Percentiles rank a stretch among this genome's conserved stretches.
Evolutionary conservation across 257 asterid species (phyloP).

Genomic region (Orobanche coerulescens): DNA sequence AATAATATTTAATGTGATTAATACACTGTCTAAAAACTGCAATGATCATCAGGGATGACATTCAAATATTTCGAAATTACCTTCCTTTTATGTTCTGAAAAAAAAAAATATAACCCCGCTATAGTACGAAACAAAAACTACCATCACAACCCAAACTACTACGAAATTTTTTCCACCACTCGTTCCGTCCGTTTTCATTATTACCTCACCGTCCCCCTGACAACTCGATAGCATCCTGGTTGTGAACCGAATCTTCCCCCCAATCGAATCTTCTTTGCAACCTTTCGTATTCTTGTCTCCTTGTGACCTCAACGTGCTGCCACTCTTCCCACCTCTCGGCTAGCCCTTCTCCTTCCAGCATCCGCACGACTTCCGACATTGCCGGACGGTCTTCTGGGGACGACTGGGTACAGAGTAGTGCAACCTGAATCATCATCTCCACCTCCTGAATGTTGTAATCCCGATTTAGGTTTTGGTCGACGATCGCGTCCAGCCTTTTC

Average conservation of each 20-base stretch:
- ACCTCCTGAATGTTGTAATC: neutral
- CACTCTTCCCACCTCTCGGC: conserved; percentile 33
- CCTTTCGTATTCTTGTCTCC: conserved; percentile 71
- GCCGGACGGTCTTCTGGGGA: neutral
- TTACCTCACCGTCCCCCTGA: conserved; percentile 69
- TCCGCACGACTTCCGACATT: conserved; percentile 2
- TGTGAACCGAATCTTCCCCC: conserved; percentile 71
- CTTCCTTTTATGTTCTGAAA: too few relatives aligned
- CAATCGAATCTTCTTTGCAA: conserved; percentile 76
- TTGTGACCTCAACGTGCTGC: conserved; percentile 72
- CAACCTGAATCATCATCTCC: conserved; percentile 6
- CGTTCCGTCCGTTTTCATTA: neutral
- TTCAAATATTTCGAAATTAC: too few relatives aligned
- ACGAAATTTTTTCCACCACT: too few relatives aligned
- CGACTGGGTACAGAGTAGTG: neutral
- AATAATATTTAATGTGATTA: too few relatives aligned
- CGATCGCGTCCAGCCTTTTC: neutral
- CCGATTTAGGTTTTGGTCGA: neutral
- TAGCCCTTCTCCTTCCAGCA: conserved; percentile 8
- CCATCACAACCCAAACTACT: too few relatives aligned
- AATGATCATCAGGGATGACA: too few relatives aligned
- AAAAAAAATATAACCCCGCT: too few relatives aligned
- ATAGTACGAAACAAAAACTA: too few relatives aligned
- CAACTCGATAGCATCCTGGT: conserved; percentile 72
- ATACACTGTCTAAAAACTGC: too few relatives aligned